Base-by-base conservation (phyloP, 345 rosid genomes). In the Eucalyptus paniculata region DNA sequence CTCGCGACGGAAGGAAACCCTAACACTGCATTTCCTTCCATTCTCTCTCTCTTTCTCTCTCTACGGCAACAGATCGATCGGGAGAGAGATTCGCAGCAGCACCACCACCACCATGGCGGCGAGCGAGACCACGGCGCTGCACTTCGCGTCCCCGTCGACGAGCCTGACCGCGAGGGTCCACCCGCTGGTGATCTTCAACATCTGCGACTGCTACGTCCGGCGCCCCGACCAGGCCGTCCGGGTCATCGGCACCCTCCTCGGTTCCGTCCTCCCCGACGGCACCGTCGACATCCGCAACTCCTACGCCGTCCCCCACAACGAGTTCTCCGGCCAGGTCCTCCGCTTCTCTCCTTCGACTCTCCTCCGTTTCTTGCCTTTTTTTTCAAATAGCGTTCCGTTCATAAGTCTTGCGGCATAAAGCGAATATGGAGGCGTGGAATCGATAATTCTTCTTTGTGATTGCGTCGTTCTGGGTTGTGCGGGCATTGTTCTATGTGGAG, bases 221-320 rank as follows among this genome's bases (percentile, higher is more conserved):
- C 97, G 99, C 21, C 98, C 98, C 18, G 99, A 97, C 92, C 96
- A 96, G 45, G 97, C 99, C 16, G 98, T 96, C 86, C 96, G 99
- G 88, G 99, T 98, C 32, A 97, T 98, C 42, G 99, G 99, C 69
- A 97, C 99, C 62, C 99, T 98, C 19, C 98, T 97, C 62, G 99
- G 99, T 50, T 97, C 99, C 86, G 91, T 96, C 86, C 90, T 96
- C 53, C 93, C 98, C 4, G 99, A 98, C 15, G 99, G 99, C 65
- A 95, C 99, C 13, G 97, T 98, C 17, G 99, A 98, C 65, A 92
- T 98, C 88, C 97, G 99, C 47, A 97, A 98, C 90, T 98, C 98
- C 26, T 97, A 96, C 86, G 99, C 97, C 50, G 99, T 98, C 69
- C 99, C 99, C 91, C 99, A 98, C 94, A 97, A 95, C 42, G 99